Percentiles rank a stretch among this genome's conserved stretches.
phyloP scores from a whole-genome alignment of 208 protist species.

The Phytomonas sp. region DNA sequence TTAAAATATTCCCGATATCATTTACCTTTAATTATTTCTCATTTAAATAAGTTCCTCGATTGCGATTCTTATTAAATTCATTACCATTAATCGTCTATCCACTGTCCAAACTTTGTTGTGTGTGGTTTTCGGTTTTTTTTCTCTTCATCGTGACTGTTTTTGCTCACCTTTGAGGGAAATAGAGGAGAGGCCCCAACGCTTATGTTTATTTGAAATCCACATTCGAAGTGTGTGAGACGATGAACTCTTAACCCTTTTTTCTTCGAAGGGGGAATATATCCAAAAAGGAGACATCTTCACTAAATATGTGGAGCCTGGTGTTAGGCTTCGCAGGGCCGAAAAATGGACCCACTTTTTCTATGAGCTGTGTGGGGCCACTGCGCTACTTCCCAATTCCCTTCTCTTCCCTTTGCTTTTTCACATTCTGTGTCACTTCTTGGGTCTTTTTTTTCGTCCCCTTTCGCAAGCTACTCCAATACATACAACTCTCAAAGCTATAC shows the following conservation, averaged over 20 bases:
- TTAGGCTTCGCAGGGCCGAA: neutral
- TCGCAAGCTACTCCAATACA: neutral
- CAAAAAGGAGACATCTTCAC: neutral
- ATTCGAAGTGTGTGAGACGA: neutral
- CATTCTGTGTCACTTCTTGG: slow-evolving; percentile 8
- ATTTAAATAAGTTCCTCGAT: neutral
- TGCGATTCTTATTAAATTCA: neutral
- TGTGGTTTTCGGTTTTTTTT: neutral
- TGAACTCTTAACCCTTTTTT: slow-evolving; percentile 3
- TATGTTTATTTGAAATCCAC: neutral
- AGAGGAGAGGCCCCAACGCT: neutral
- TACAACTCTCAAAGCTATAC: neutral
- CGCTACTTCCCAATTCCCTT: neutral
- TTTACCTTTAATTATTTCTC: slow-evolving; percentile 10
- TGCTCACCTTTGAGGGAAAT: slow-evolving; percentile 7
- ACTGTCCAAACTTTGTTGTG: slow-evolving; percentile 2
- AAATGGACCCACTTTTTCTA: neutral
- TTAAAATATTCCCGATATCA: neutral
- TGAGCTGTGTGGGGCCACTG: neutral
- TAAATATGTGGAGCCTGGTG: neutral
- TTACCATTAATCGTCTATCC: slow-evolving; percentile 6
- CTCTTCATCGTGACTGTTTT: slow-evolving; percentile 10
- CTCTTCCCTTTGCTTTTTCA: slow-evolving; percentile 12
- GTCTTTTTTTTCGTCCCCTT: slow-evolving; percentile 15
- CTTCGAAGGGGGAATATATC: neutral